phyloP scores from a whole-genome alignment of 352 stramenopile genomes.

The Globisporangium iwayamae region DNA sequence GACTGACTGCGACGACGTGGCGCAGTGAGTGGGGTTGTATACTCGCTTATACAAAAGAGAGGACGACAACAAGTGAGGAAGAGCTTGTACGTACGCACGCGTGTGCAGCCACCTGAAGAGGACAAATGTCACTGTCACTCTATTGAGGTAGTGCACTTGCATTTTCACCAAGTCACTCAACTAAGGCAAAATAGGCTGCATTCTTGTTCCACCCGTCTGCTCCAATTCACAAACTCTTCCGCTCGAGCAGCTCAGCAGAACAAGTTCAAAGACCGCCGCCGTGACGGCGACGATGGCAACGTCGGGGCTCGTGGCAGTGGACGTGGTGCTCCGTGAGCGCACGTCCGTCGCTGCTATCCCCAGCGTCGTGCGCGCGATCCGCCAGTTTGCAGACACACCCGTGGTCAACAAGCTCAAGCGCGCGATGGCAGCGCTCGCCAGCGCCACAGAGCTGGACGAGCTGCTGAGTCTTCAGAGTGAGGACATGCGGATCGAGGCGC shows the following conservation, averaged over 20 bases:
- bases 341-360: conserved; percentile 1
- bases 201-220: no score
- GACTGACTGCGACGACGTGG: conserved; percentile 21
- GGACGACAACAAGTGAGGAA: not conserved
- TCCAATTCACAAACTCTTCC: no score
- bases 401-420: conserved; percentile 9
- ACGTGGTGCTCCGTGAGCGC: conserved; percentile 14
- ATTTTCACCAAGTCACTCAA: not conserved
- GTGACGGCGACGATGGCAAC: not conserved
- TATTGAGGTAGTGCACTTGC: not conserved
- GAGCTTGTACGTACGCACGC: no score
- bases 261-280: not conserved
- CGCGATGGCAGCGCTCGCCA: not conserved
- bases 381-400: conserved; percentile 7
- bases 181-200: not conserved
- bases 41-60: not conserved
- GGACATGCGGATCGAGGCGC: conserved; percentile 7
- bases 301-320: conserved; percentile 12
- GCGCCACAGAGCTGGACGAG: not conserved
- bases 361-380: conserved; percentile 11
- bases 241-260: not conserved
- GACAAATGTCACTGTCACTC: not conserved
- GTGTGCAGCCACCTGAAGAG: not conserved
- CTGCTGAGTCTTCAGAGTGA: not conserved
- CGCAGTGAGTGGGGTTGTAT: not conserved